A percentile compares a stretch with the other conserved stretches of the same genome.
phyloP scores from a whole-genome alignment of 192 early-diverging fungal species.

The Paraglomus occultum region DNA sequence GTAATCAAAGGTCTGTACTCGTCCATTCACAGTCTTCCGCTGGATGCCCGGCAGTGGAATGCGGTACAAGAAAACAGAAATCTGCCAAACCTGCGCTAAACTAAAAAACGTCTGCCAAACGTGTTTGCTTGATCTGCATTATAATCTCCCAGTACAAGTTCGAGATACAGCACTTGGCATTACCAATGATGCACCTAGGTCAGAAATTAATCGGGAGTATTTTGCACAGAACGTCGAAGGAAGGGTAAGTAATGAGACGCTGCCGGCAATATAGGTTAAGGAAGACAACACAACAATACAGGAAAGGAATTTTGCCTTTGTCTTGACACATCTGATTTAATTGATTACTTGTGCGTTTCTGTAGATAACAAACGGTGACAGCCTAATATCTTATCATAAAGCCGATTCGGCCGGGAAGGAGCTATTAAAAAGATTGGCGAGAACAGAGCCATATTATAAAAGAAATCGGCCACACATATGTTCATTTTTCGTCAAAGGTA shows the following conservation, averaged over 20 bases:
- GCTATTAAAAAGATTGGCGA: constrained; percentile 70
- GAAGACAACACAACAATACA: not conserved
- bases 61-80: constrained; percentile 98
- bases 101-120: constrained; percentile 99
- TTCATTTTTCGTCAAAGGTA: constrained; percentile 93
- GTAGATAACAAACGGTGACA: constrained; percentile 37
- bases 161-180: constrained; percentile 82
- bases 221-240: constrained; percentile 80
- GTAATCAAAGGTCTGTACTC: constrained; percentile 62
- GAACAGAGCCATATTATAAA: constrained; percentile 89
- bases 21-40: constrained; percentile 94
- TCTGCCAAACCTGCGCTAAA: constrained; percentile 97
- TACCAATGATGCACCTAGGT: constrained; percentile 73
- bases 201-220: constrained; percentile 86
- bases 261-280: not conserved
- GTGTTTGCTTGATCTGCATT: constrained; percentile 94
- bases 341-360: not conserved
- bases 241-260: constrained; percentile 37
- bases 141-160: constrained; percentile 89
- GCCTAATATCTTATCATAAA: constrained; percentile 66
- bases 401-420: constrained; percentile 73
- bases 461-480: constrained; percentile 90
- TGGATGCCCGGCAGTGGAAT: constrained; percentile 95
- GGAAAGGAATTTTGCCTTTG: not conserved
- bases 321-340: not conserved